phyloP scores from a whole-genome alignment of 2,329 filamentous ascomycete genomes.

The Pochonia chlamydosporia region DNA sequence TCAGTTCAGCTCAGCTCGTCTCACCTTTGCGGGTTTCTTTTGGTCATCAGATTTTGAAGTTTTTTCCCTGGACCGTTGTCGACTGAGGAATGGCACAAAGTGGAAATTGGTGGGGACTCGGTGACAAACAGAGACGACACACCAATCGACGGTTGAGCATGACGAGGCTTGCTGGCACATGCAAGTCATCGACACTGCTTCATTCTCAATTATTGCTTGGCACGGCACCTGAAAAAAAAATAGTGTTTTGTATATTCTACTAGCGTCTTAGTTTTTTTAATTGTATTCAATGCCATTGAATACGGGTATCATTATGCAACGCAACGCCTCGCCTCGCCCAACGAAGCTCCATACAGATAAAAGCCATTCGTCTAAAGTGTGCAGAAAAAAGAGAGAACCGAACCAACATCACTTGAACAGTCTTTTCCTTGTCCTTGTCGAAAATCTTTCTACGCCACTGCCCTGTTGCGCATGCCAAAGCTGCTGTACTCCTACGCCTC shows the following conservation, averaged over 20 bases:
- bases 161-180: no score
- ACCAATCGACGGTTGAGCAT: no score
- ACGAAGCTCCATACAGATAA: no score
- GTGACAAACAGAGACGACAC: background rate
- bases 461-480: conserved; percentile 56
- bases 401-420: conserved; percentile 41
- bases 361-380: background rate
- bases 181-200: no score
- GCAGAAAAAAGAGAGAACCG: no score
- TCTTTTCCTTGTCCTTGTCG: conserved; percentile 43
- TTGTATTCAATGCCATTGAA: background rate
- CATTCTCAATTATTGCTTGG: no score
- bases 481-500: conserved; percentile 53
- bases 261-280: background rate
- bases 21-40: background rate
- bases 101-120: background rate
- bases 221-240: no score
- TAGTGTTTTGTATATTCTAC: no score
- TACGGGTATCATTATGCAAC: conserved; percentile 6
- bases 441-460: conserved; percentile 55
- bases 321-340: no score
- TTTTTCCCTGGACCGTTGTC: no score
- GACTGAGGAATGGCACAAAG: background rate
- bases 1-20: background rate
- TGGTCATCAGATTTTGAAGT: background rate